These are phyloP conservation scores for Xylaria acuta DNA, from an alignment of 495 filamentous ascomycete genomes.

Conservation along the genomic window DNA sequence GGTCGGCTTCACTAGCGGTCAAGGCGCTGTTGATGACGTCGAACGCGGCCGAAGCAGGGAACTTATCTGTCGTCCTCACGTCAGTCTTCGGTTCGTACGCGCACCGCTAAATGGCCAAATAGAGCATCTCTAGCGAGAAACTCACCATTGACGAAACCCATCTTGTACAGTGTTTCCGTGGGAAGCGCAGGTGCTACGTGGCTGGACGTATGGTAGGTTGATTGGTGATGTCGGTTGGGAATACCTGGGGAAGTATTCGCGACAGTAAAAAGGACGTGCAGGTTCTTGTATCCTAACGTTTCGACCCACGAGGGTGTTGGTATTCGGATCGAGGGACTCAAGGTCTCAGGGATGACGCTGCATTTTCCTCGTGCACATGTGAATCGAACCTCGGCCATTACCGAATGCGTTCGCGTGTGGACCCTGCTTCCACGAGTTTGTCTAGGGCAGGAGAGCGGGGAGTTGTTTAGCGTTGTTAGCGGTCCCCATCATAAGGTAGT, in stretches of 20 bases:
- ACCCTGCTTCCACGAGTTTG: background rate
- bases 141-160: conserved; percentile 86
- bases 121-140: background rate
- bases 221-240: conserved; percentile 12
- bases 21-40: conserved; percentile 84
- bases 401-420: conserved; percentile 31
- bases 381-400: conserved; percentile 41
- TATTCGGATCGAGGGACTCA: conserved; percentile 27
- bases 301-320: background rate
- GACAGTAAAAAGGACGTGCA: background rate
- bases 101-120: background rate
- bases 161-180: conserved; percentile 47
- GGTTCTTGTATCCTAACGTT: conserved; percentile 23
- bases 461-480: background rate
- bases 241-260: conserved; percentile 12
- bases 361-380: conserved; percentile 34
- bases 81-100: conserved; percentile 27
- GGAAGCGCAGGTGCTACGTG: conserved; percentile 25
- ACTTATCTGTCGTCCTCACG: conserved; percentile 64
- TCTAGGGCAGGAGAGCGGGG: conserved; percentile 1
- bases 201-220: conserved; percentile 14
- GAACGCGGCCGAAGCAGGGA: conserved; percentile 91
- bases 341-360: conserved; percentile 35
- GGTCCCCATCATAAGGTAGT: background rate
- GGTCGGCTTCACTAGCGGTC: conserved; percentile 69